These are phyloP conservation scores for Schizopora paradoxa DNA, from an alignment of 1,284 basidiomycete genomes.

Conservation along the genomic window DNA sequence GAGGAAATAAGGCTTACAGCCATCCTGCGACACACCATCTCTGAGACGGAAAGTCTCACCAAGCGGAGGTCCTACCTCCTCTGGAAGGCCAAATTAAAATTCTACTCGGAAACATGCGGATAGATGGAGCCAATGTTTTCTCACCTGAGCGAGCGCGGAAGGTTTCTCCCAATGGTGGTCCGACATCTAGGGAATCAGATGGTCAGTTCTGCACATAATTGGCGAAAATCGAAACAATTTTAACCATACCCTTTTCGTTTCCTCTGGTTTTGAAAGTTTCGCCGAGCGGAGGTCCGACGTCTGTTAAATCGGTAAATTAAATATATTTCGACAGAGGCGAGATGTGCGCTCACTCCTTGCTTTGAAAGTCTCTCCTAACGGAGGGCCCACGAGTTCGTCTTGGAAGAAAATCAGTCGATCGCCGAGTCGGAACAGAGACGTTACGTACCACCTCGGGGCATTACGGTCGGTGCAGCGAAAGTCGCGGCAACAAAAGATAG, in stretches of 20 bases:
- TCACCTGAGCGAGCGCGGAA: conserved; percentile 3
- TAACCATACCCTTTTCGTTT: background rate
- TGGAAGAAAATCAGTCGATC: background rate
- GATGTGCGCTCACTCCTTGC: background rate
- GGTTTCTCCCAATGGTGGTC: conserved; percentile 3
- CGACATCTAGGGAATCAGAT: background rate
- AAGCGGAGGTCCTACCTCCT: conserved; percentile 5
- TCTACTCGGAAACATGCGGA: too few species aligned
- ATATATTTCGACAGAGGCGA: background rate
- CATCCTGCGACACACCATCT: background rate
- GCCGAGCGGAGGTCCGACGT: conserved; percentile 3
- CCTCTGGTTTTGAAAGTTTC: conserved; percentile 10
- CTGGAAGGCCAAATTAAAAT: background rate
- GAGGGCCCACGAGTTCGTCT: background rate
- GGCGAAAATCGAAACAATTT: background rate
- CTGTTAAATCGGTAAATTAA: too few species aligned
- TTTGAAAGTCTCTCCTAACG: conserved; percentile 10
- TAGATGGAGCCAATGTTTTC: background rate
- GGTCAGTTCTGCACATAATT: background rate
- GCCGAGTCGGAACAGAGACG: background rate
- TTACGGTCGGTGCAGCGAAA: background rate
- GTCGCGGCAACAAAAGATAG: conserved; percentile 5
- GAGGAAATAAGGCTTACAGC: background rate
- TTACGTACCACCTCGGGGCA: background rate
- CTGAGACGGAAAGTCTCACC: conserved; percentile 12